phyloP scores from a whole-genome alignment of 192 early-diverging fungal genomes.

The Coemansia sp. region DNA sequence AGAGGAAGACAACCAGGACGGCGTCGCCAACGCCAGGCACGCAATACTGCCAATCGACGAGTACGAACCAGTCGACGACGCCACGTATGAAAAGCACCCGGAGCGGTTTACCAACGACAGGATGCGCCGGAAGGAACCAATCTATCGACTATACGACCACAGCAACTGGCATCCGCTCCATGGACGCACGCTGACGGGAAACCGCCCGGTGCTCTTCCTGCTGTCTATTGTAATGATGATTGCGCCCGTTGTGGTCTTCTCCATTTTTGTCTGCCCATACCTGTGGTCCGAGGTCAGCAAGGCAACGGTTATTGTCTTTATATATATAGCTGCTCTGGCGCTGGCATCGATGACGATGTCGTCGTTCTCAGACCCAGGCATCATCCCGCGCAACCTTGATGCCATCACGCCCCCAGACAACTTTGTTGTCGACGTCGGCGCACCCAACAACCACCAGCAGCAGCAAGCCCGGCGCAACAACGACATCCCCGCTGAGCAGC shows the following conservation, averaged over 20 bases:
- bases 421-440: constrained; percentile 27
- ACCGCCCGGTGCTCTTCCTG: constrained; percentile 61
- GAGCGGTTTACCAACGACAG: constrained; percentile 40
- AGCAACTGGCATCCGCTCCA: constrained; percentile 61
- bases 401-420: constrained; percentile 49
- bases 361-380: constrained; percentile 76
- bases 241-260: constrained; percentile 62
- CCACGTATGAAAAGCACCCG: constrained; percentile 26
- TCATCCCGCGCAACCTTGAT: constrained; percentile 71
- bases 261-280: constrained; percentile 65
- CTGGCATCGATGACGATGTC: constrained; percentile 71
- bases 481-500: not conserved
- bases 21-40: constrained; percentile 10
- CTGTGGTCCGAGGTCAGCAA: constrained; percentile 63
- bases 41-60: constrained; percentile 29
- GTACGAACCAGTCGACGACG: constrained; percentile 41
- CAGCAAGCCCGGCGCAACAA: not conserved
- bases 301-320: constrained; percentile 66
- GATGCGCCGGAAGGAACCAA: constrained; percentile 40
- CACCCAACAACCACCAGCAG: not conserved
- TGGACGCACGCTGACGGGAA: constrained; percentile 68
- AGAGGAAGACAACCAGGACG: constrained; percentile 16
- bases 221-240: constrained; percentile 60
- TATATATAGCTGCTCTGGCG: constrained; percentile 62
- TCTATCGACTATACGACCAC: constrained; percentile 53